Percentiles rank a stretch among this genome's conserved stretches.
Conservation (phyloP, 1,284 basidiomycete species). For the Anthracocystis walkeri region DNA sequence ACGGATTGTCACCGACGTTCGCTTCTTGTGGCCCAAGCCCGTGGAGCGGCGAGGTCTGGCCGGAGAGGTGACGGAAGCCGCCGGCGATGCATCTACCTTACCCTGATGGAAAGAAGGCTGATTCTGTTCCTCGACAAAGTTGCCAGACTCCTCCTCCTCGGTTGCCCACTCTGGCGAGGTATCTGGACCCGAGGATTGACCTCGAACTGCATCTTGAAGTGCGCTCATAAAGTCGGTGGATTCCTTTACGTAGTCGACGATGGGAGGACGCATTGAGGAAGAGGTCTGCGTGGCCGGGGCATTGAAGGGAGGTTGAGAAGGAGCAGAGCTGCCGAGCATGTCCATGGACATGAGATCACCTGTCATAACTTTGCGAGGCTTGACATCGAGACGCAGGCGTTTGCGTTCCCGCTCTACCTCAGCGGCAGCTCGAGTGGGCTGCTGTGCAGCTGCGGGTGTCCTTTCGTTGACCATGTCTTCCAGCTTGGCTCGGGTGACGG, state of each 20-base stretch:
- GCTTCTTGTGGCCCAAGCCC: conserved; percentile 7
- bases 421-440: conserved; percentile 14
- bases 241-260: conserved; percentile 49
- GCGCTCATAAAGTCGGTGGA: conserved; percentile 43
- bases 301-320: background rate
- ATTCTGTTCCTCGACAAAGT: background rate
- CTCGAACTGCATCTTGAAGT: conserved; percentile 36
- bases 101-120: conserved; percentile 37
- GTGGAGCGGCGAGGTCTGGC: conserved; percentile 12
- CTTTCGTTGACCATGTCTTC: conserved; percentile 58
- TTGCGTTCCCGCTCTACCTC: conserved; percentile 53
- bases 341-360: conserved; percentile 49
- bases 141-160: conserved; percentile 39
- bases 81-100: conserved; percentile 5
- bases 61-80: conserved; percentile 17
- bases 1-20: conserved; percentile 1
- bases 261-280: conserved; percentile 11
- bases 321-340: conserved; percentile 17
- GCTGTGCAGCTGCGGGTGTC: conserved; percentile 21
- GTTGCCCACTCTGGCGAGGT: conserved; percentile 41
- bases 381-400: conserved; percentile 50
- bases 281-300: background rate
- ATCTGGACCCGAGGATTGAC: conserved; percentile 10
- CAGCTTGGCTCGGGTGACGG: conserved; percentile 48
- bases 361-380: conserved; percentile 40